Conservation (phyloP, 208 protist genomes). For the Trypanosoma cruzi region DNA sequence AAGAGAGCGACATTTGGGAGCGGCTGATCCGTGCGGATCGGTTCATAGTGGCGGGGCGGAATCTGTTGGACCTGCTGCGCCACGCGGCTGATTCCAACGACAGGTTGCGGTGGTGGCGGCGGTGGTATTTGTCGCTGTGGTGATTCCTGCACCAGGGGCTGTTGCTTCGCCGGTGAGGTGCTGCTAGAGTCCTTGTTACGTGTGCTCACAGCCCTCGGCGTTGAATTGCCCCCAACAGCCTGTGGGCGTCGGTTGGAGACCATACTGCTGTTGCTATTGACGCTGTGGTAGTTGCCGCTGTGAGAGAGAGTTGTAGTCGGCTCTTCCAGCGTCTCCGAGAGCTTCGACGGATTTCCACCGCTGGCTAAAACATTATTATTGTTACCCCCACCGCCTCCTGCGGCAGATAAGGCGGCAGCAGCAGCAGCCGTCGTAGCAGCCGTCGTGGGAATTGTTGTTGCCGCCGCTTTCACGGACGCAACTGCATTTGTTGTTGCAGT, state of each 20-base stretch:
- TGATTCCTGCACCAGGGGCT: too few species aligned
- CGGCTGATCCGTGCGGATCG: slow-evolving; percentile 43
- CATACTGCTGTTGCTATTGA: slow-evolving; percentile 9
- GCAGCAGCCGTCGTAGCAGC: not conserved
- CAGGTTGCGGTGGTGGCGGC: slow-evolving; percentile 5
- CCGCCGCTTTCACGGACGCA: not conserved
- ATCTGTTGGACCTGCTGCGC: slow-evolving; percentile 16
- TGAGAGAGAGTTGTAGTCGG: not conserved
- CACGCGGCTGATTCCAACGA: slow-evolving; percentile 47
- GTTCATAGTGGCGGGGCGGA: slow-evolving; percentile 30
- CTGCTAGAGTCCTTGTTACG: slow-evolving; percentile 6
- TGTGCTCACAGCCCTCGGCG: not conserved
- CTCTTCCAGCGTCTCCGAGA: slow-evolving; percentile 7
- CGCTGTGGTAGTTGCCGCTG: not conserved
- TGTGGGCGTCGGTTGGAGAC: slow-evolving; percentile 4
- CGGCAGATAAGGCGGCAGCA: too few species aligned
- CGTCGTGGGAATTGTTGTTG: not conserved
- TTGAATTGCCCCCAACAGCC: slow-evolving; percentile 3
- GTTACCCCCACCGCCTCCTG: not conserved
- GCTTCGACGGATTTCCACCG: not conserved
- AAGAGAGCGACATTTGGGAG: slow-evolving; percentile 45
- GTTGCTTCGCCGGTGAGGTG: slow-evolving; percentile 4
- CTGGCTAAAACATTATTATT: not conserved
- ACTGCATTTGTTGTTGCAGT: too few species aligned
- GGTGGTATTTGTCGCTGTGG: not conserved